phyloP scores from a whole-genome alignment of 176 grass and related monocot species.

The Oryza officinalis region DNA sequence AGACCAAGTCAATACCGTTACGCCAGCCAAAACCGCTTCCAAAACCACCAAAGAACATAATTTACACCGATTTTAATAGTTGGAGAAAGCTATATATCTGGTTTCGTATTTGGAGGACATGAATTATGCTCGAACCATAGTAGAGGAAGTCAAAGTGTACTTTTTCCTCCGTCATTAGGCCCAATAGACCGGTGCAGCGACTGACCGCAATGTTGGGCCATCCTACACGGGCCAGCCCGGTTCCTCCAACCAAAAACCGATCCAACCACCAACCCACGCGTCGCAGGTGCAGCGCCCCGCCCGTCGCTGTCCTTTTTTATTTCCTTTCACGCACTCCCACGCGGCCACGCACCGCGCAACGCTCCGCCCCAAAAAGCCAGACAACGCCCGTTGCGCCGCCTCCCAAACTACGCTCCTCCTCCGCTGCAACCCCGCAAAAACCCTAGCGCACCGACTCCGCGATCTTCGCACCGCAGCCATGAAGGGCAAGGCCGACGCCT shows the following conservation, averaged over 20 bases:
- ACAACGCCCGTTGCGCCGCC: constrained; percentile 35
- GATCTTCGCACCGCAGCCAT: constrained; percentile 35
- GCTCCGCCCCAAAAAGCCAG: constrained; percentile 33
- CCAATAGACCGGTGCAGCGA: too few species aligned
- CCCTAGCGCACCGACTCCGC: constrained; percentile 48
- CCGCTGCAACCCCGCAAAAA: constrained; percentile 32
- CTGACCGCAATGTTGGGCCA: too few species aligned
- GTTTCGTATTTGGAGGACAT: too few species aligned
- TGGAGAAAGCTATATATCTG: too few species aligned
- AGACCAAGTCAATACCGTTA: too few species aligned
- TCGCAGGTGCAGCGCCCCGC: constrained; percentile 18
- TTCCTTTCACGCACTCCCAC: constrained; percentile 39
- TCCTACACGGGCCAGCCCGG: not conserved
- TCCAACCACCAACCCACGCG: constrained; percentile 15
- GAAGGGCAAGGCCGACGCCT: constrained; percentile 58
- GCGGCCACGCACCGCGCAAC: constrained; percentile 33
- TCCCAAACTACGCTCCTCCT: not conserved
- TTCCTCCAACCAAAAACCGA: not conserved
- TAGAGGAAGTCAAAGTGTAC: too few species aligned
- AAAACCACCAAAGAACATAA: too few species aligned
- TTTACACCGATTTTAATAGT: too few species aligned
- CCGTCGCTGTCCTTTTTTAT: constrained; percentile 22
- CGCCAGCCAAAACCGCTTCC: too few species aligned
- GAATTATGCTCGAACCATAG: too few species aligned
- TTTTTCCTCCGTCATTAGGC: too few species aligned